Evolutionary conservation across 441 rosid species (phyloP).

Genomic region (Gossypium gossypioides): DNA sequence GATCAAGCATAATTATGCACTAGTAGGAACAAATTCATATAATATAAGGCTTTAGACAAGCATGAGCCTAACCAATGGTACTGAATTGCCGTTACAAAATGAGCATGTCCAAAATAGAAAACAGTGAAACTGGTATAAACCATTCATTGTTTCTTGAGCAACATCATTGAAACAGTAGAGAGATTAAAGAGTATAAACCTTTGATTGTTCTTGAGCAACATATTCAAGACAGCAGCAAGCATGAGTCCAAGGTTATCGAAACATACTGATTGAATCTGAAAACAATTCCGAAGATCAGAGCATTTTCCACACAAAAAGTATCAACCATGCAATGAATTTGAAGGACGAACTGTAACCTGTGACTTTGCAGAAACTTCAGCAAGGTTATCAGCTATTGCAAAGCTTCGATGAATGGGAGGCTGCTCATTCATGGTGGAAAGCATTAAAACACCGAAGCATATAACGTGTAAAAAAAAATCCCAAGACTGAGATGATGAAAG

Average conservation of each 20-base stretch:
- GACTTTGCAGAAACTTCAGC: conserved; percentile 95
- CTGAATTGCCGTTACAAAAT: background rate
- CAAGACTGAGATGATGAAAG: background rate
- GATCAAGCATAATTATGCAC: conserved; percentile 7
- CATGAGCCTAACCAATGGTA: background rate
- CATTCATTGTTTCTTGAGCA: conserved; percentile 1
- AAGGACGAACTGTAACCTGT: conserved; percentile 35
- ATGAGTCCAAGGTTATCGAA: conserved; percentile 65
- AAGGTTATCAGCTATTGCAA: conserved; percentile 83
- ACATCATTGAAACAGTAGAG: background rate
- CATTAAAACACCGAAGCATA: conserved; percentile 3
- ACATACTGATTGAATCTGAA: conserved; percentile 68
- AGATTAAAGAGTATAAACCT: conserved; percentile 32
- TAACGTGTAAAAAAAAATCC: background rate
- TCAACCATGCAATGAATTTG: background rate
- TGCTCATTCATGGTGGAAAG: conserved; percentile 16
- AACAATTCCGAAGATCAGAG: conserved; percentile 22
- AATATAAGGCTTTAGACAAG: background rate
- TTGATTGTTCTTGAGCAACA: conserved; percentile 48
- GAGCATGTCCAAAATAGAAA: background rate
- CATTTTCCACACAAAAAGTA: background rate
- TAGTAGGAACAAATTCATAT: background rate
- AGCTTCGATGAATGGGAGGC: conserved; percentile 86
- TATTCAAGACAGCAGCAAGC: conserved; percentile 54
- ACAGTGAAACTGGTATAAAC: background rate